Evolutionary conservation across 139 green algal species (phyloP), one percentile per base, ranked within the genome.

Genomic region (Zygnema circumcarinatum): DNA sequence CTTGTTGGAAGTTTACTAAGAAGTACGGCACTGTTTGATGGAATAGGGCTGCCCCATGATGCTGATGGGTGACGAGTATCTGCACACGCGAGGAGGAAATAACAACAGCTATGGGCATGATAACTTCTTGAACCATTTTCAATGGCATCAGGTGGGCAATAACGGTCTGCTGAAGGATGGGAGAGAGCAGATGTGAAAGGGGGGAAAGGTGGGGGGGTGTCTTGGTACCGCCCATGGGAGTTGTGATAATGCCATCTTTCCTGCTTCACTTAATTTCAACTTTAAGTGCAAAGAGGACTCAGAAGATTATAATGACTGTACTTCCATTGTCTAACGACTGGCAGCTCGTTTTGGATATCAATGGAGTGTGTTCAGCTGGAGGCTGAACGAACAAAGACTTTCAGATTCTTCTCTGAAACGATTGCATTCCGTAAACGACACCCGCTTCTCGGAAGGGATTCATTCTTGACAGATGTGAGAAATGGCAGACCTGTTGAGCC

Each of bases 71-170:
- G 97, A 99, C 87, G 97, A 99, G 93, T 94, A 96, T 54, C 91
- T 75, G 20, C 90, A 96, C 40, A 96, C 93, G 1, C 93, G 95
- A 25, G 29, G 91, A 29, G 97, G 97, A 79, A 99, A 99, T 94
- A 99, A 99, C 94, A 99, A 99, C 95, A 98, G 94, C 92, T 99
- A 99, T 85, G 97, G 97, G 11, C 97, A 99, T 82, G 96, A 99
- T 93, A 95, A 84, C 16, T 38, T 83, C 22, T 47, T 93, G 38
- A 94, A 91, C 80, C 76, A 93, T 73, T 92, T 94, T n/a, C 78
- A 83, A 35, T 93, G 90, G 90, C 67, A 80, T 31, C 32, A 88
- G 53, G 80, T 90, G 40, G 0, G 11, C n/a, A n/a, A n/a, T n/a
- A n/a, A n/a, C n/a, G n/a, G n/a, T n/a, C 1, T 33, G 1, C 25